A percentile compares a stretch with the other conserved stretches of the same genome.
Evolutionary conservation across 495 filamentous ascomycete genomes (phyloP).

Genomic region (Aspergillus egyptiacus): DNA sequence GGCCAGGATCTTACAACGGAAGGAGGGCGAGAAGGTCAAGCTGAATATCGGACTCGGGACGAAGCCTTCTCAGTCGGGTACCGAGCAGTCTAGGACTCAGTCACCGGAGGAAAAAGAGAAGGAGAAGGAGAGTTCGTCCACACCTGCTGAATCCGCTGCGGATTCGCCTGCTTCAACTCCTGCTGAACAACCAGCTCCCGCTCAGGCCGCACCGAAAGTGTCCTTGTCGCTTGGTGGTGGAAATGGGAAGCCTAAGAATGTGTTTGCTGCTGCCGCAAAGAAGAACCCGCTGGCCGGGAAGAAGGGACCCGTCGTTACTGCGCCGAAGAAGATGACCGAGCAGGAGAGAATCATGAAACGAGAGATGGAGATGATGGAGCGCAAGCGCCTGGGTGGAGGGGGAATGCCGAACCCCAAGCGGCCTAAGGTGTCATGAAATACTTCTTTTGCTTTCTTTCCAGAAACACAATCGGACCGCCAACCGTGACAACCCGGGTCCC

Average conservation of each 20-base stretch:
- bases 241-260: conserved; percentile 67
- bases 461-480: no score
- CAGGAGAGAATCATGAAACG: conserved; percentile 89
- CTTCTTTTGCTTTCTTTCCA: background rate
- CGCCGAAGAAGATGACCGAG: conserved; percentile 76
- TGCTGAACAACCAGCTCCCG: no score
- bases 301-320: conserved; percentile 52
- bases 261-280: conserved; percentile 60
- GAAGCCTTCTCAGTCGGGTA: conserved; percentile 28
- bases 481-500: no score
- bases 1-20: conserved; percentile 52
- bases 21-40: conserved; percentile 79
- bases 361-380: conserved; percentile 63
- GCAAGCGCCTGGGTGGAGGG: conserved; percentile 48
- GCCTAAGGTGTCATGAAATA: conserved; percentile 26
- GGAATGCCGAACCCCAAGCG: conserved; percentile 33
- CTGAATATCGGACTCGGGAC: conserved; percentile 57
- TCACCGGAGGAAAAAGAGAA: conserved; percentile 15
- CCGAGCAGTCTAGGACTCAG: conserved; percentile 21
- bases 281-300: conserved; percentile 63
- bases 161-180: conserved; percentile 20
- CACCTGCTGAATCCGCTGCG: conserved; percentile 17
- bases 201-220: conserved; percentile 35
- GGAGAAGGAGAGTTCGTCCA: conserved; percentile 5
- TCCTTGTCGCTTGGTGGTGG: conserved; percentile 50